A percentile compares a stretch with the other conserved stretches of the same genome.
These are phyloP conservation scores for Zarea fungicola DNA, from an alignment of 2,329 filamentous ascomycete genomes.

Conservation along the genomic window DNA sequence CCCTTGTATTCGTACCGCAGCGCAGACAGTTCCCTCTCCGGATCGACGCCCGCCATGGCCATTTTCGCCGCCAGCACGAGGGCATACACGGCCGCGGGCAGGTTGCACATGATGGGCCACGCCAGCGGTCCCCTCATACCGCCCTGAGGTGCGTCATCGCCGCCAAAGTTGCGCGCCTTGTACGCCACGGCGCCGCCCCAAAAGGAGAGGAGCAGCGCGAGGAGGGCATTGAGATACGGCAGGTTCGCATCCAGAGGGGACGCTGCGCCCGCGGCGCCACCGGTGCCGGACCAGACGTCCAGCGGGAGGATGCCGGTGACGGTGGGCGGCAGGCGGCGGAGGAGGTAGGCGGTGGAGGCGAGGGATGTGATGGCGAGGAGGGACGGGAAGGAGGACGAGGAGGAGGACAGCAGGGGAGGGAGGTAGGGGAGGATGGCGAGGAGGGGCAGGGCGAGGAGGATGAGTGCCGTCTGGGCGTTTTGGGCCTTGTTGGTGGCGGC, in stretches of 20 bases:
- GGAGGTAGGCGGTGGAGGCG: conserved; percentile 54
- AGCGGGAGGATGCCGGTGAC: conserved; percentile 47
- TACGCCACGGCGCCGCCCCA: conserved; percentile 35
- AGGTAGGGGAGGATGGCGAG: conserved; percentile 36
- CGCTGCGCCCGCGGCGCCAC: conserved; percentile 15
- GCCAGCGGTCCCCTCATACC: conserved; percentile 23
- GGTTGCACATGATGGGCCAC: conserved; percentile 41
- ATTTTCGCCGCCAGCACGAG: conserved; percentile 58
- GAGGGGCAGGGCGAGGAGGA: conserved; percentile 43
- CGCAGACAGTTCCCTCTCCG: conserved; percentile 56
- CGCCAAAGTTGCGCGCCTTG: conserved; percentile 18
- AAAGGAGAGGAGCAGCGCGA: conserved; percentile 49
- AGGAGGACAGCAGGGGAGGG: conserved; percentile 30
- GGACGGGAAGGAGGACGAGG: conserved; percentile 36
- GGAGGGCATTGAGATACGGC: conserved; percentile 53
- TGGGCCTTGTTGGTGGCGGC: conserved; percentile 5
- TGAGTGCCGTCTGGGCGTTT: conserved; percentile 10
- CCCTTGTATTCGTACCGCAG: conserved; percentile 65
- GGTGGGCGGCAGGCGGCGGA: conserved; percentile 50
- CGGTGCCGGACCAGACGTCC: conserved; percentile 36
- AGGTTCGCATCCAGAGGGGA: conserved; percentile 53
- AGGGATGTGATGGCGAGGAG: conserved; percentile 60
- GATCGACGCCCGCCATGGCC: conserved; percentile 64
- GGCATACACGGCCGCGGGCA: conserved; percentile 55
- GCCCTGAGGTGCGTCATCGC: background rate